Evolutionary conservation across 768 basidiomycete species (phyloP).

Genomic region (Cystofilobasidium bisporidii): DNA sequence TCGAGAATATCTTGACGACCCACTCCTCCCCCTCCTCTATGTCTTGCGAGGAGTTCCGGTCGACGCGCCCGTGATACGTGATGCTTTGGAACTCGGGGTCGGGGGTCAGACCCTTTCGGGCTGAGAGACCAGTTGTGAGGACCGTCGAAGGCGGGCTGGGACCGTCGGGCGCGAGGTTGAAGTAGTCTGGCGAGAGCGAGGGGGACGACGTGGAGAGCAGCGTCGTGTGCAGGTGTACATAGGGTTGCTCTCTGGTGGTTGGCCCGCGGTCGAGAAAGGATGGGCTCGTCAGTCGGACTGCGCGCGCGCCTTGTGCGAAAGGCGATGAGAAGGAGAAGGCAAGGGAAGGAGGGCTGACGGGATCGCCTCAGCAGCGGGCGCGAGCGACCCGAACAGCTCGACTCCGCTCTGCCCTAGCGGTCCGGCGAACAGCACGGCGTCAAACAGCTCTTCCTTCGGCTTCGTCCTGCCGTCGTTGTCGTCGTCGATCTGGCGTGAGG

Average conservation of each 20-base stretch:
- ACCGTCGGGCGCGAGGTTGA: constrained; percentile 45
- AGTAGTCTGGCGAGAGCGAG: constrained; percentile 56
- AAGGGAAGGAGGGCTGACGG: constrained; percentile 44
- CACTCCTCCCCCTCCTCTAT: constrained; percentile 43
- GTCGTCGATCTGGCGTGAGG: too few species aligned
- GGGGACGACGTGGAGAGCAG: constrained; percentile 68
- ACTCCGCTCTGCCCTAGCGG: constrained; percentile 61
- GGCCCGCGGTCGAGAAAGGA: too few species aligned
- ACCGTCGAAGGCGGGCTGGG: constrained; percentile 53
- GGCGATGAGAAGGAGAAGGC: constrained; percentile 43
- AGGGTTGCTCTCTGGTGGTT: constrained; percentile 48
- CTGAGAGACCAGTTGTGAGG: constrained; percentile 62
- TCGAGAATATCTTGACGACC: constrained; percentile 57
- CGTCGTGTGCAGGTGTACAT: constrained; percentile 79
- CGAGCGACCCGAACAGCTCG: background rate
- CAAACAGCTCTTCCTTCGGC: constrained; percentile 45
- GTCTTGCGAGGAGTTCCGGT: constrained; percentile 37
- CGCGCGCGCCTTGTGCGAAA: constrained; percentile 2
- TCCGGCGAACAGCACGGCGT: constrained; percentile 72
- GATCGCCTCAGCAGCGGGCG: constrained; percentile 22
- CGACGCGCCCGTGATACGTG: constrained; percentile 60
- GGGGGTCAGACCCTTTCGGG: constrained; percentile 40
- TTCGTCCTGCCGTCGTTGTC: constrained; percentile 30
- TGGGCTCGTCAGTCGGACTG: background rate
- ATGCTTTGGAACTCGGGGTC: constrained; percentile 79